These are phyloP conservation scores for Tetrapyrgos nigripes DNA, from an alignment of 1,284 basidiomycete species.

Conservation along the genomic window DNA sequence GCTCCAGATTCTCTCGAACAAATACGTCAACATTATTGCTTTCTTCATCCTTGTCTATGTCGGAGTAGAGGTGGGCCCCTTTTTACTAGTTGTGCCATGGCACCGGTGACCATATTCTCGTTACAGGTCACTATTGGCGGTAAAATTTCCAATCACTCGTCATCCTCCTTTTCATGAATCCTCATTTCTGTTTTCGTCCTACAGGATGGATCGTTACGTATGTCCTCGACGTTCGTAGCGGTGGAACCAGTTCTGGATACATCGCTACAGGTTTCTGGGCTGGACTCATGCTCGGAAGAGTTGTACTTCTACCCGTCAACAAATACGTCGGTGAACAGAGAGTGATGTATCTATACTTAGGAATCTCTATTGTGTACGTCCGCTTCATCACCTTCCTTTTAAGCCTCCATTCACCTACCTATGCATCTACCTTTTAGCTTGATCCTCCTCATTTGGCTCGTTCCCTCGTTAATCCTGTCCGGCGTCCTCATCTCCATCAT, in stretches of 20 bases:
- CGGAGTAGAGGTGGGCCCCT: conserved; percentile 55
- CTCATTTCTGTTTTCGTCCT: not conserved
- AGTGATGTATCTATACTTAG: conserved; percentile 54
- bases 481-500: conserved; percentile 65
- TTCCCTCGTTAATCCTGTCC: conserved; percentile 62
- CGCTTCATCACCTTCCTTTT: conserved; percentile 5
- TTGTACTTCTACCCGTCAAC: conserved; percentile 64
- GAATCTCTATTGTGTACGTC: conserved; percentile 59
- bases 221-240: conserved; percentile 52
- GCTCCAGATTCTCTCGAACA: conserved; percentile 59
- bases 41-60: conserved; percentile 73
- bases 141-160: conserved; percentile 25
- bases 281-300: conserved; percentile 65
- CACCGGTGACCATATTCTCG: not conserved
- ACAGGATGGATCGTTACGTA: conserved; percentile 70
- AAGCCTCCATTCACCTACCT: not conserved
- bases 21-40: conserved; percentile 62
- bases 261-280: conserved; percentile 61
- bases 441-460: conserved; percentile 69
- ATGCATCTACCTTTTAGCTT: conserved; percentile 41
- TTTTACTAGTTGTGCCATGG: not conserved
- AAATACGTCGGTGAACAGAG: conserved; percentile 45
- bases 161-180: not conserved
- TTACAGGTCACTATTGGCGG: conserved; percentile 66
- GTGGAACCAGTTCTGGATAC: conserved; percentile 56